Conservation (phyloP, 1,284 basidiomycete genomes). For the Irpex sp. region DNA sequence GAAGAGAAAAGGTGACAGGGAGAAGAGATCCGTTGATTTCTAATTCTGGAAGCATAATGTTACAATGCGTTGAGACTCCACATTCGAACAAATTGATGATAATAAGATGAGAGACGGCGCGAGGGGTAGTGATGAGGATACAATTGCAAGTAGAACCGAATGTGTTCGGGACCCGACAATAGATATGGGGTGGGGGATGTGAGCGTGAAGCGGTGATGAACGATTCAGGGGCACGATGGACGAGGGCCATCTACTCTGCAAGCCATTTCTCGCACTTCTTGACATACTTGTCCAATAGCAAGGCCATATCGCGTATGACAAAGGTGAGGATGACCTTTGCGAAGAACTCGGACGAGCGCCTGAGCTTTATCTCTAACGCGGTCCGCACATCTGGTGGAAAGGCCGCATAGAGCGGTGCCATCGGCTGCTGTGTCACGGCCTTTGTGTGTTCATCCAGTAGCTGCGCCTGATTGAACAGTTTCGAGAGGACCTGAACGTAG, state of each 20-base stretch:
- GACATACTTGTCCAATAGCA: slow-evolving; percentile 87
- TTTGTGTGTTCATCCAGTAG: slow-evolving; percentile 86
- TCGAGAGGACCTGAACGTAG: slow-evolving; percentile 79
- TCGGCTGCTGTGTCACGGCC: slow-evolving; percentile 61
- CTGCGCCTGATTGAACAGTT: slow-evolving; percentile 75
- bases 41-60: slow-evolving; percentile 32
- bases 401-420: slow-evolving; percentile 67
- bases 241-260: slow-evolving; percentile 47
- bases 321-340: slow-evolving; percentile 88
- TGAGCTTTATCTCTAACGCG: slow-evolving; percentile 73
- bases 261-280: slow-evolving; percentile 90
- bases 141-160: not conserved
- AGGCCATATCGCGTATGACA: slow-evolving; percentile 82
- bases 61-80: slow-evolving; percentile 25
- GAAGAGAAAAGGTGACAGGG: not conserved
- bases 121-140: not conserved
- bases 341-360: slow-evolving; percentile 86
- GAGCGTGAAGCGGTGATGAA: not conserved
- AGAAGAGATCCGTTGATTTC: slow-evolving; percentile 21
- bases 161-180: not conserved
- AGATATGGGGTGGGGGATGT: not conserved
- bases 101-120: slow-evolving; percentile 1
- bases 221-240: not conserved
- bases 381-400: slow-evolving; percentile 63
- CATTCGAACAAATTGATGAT: slow-evolving; percentile 10